phyloP scores from a whole-genome alignment of 139 green algal genomes.

The Marvania coccoides region DNA sequence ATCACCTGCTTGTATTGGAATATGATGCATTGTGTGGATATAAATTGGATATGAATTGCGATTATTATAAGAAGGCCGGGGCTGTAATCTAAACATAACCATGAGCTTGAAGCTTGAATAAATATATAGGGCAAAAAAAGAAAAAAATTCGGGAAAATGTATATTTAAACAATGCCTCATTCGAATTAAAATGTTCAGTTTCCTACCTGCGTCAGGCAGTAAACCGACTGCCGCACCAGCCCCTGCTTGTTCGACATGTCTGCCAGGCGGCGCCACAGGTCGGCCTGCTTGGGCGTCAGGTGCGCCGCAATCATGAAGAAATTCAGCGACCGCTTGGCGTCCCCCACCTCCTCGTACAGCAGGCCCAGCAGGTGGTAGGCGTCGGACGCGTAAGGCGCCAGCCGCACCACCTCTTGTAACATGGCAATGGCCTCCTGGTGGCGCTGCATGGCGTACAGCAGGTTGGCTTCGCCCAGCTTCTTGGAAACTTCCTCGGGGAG shows the following conservation, averaged over 20 bases:
- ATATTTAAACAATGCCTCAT: too few species aligned
- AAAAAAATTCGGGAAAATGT: too few species aligned
- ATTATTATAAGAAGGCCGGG: too few species aligned
- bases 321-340: constrained; percentile 65
- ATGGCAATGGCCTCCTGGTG: constrained; percentile 50
- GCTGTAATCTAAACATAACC: background rate
- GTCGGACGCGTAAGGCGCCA: constrained; percentile 68
- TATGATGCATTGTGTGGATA: too few species aligned
- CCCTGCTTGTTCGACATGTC: constrained; percentile 53
- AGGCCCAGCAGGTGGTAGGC: constrained; percentile 80
- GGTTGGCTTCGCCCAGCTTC: constrained; percentile 77
- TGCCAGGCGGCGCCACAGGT: constrained; percentile 73
- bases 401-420: constrained; percentile 64
- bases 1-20: constrained; percentile 30
- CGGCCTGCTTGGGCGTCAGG: constrained; percentile 66
- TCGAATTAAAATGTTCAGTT: too few species aligned
- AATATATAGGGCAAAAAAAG: too few species aligned
- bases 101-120: too few species aligned
- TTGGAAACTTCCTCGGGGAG: constrained; percentile 55
- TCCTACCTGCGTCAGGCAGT: constrained; percentile 70
- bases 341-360: constrained; percentile 57
- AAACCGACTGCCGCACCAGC: constrained; percentile 73
- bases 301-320: constrained; percentile 92
- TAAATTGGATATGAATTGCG: too few species aligned
- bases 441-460: constrained; percentile 61